phyloP scores from a whole-genome alignment of 192 early-diverging fungal genomes.

The Gonapodya sp. region DNA sequence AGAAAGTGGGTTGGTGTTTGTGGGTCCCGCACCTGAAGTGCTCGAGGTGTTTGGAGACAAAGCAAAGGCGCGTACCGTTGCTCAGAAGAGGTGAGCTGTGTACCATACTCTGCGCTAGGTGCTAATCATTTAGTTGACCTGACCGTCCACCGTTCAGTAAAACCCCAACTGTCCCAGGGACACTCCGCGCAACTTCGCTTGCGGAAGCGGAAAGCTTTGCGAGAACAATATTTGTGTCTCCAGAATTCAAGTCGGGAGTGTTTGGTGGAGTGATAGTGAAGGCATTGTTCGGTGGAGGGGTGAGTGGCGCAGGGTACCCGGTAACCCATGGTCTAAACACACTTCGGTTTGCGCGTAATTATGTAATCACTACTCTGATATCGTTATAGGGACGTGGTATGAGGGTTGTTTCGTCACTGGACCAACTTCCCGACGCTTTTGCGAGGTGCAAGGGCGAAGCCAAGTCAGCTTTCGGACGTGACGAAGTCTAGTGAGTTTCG shows the following conservation, averaged over 20 bases:
- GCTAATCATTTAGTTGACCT: background rate
- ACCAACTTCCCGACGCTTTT: background rate
- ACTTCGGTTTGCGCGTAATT: too few relatives aligned
- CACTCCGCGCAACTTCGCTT: background rate
- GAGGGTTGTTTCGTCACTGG: background rate
- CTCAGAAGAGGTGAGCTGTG: background rate
- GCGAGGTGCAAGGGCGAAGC: constrained; percentile 1
- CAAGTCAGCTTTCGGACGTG: background rate
- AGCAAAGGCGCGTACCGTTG: background rate
- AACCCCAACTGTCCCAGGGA: background rate
- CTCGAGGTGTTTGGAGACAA: constrained; percentile 9
- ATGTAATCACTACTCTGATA: background rate
- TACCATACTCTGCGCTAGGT: background rate
- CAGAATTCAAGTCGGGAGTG: background rate
- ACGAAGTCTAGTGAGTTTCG: constrained; percentile 5
- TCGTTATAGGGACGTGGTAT: constrained; percentile 3
- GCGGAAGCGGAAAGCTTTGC: background rate
- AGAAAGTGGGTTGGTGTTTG: background rate
- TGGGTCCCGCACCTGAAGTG: background rate
- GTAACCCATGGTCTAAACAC: too few relatives aligned
- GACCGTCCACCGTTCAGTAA: background rate
- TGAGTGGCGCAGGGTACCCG: too few relatives aligned
- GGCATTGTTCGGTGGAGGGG: background rate
- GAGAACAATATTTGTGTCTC: background rate
- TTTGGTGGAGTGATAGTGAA: constrained; percentile 1